Base-by-base conservation (phyloP, 345 rosid genomes). In the Heritiera littoralis region DNA sequence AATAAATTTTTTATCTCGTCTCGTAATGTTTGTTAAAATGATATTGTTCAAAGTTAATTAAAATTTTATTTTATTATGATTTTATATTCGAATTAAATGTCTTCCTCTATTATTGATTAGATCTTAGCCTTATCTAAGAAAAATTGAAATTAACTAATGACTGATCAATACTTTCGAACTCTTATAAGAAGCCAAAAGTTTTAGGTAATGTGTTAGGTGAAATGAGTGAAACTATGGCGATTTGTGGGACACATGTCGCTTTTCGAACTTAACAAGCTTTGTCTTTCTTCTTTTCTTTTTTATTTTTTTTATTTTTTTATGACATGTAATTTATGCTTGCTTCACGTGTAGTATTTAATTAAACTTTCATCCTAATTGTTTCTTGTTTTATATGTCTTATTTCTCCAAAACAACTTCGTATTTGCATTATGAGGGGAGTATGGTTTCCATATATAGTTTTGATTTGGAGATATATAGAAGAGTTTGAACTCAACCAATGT, bases 151-250 rank as follows among this genome's bases (percentile, higher is more conserved):
- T 52, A 52, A 46, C 13, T 56, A 74, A 45, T 58, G 72, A 77
- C 38, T 55, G 56, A 12, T 77, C 56, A 52, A 1, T 52, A 3
- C 74, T 68, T 45, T 80, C 58, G 72, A 58, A 43, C 28, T 18
- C 35, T 52, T 14, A 20, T 51, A 15, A 68, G 66, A 83, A 64
- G 86, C 87, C 86, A 78, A 85, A 82, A 49, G 56, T 60, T 81
- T 83, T 79, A 76, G 85, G 84, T 81, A 64, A 60, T 41, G 54
- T 79, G 84, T 80, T 83, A 79, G 86, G 88, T 86, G 81, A 59
- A 85, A 2, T 23, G 72, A 43, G 51, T 15, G 72, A 63, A 67
- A 56, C 2, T 5, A 12, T 51, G 43, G 66, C 72, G 52, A 51
- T 32, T 48, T 72, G 85, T 7, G 69, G 56, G 76, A 82, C 88